phyloP scores from a whole-genome alignment of 2,329 filamentous ascomycete genomes.

The Ambrosiella xylebori region DNA sequence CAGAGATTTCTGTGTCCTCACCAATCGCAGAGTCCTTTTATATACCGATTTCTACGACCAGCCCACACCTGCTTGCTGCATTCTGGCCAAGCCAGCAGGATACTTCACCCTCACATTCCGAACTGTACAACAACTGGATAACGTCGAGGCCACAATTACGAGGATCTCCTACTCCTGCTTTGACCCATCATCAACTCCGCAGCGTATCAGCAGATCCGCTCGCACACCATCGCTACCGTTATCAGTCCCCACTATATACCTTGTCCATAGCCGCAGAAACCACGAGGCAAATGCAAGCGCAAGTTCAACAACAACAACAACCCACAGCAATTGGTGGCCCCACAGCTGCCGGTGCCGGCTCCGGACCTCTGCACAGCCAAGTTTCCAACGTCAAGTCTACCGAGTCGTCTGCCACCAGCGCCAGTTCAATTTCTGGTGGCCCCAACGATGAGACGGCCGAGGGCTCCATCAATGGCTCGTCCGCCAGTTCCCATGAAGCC shows the following conservation, averaged over 20 bases:
- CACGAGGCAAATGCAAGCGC: not conserved
- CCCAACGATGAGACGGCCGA: conserved; percentile 30
- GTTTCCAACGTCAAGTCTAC: conserved; percentile 22
- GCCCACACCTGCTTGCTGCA: not conserved
- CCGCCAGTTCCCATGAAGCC: conserved; percentile 33
- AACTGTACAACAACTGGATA: not conserved
- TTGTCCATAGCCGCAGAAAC: not conserved
- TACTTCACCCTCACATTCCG: not conserved
- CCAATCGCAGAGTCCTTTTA: not conserved
- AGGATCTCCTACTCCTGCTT: not conserved
- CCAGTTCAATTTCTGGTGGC: conserved; percentile 35
- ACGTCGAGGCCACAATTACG: not conserved
- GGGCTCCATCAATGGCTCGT: conserved; percentile 23
- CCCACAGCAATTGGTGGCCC: not conserved
- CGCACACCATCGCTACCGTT: not conserved
- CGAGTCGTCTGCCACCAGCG: conserved; percentile 38
- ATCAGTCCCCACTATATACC: not conserved
- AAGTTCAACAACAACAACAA: not conserved
- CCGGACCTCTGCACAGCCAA: not conserved
- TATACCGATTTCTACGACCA: not conserved
- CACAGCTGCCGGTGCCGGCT: not conserved
- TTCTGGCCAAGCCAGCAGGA: not conserved
- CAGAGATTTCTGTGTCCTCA: not conserved
- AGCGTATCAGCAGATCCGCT: not conserved
- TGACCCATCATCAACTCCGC: not conserved